Evolutionary conservation across 2,329 filamentous ascomycete species (phyloP).

Genomic region (Pseudodiploospora longispora): DNA sequence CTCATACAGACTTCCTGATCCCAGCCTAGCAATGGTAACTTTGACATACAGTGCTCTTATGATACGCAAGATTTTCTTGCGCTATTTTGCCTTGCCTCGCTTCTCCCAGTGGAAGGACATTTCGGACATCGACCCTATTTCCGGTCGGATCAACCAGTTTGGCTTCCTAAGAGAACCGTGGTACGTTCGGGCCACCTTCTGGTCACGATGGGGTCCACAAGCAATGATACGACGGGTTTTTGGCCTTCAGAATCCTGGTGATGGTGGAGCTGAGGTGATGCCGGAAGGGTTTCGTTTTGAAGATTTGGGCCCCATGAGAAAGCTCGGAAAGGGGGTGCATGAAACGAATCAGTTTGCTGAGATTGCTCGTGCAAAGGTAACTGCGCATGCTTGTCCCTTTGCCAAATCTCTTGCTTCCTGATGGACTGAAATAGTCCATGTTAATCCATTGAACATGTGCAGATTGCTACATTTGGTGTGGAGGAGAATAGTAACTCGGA

Average conservation of each 20-base stretch:
- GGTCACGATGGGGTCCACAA: slow-evolving; percentile 54
- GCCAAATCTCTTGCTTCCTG: background rate
- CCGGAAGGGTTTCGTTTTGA: slow-evolving; percentile 45
- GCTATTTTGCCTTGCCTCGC: slow-evolving; percentile 54
- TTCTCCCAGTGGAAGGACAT: slow-evolving; percentile 30
- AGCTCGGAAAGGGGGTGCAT: slow-evolving; percentile 43
- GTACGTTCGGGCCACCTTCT: slow-evolving; percentile 52
- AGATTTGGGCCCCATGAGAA: slow-evolving; percentile 54
- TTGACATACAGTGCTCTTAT: slow-evolving; percentile 40
- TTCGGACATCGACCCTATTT: slow-evolving; percentile 41
- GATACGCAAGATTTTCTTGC: slow-evolving; percentile 46
- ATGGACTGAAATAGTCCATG: too few species aligned
- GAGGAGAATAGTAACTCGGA: too few species aligned
- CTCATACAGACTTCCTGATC: slow-evolving; percentile 33
- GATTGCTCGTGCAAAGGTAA: slow-evolving; percentile 23
- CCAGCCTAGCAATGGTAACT: slow-evolving; percentile 25
- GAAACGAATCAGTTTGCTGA: slow-evolving; percentile 24
- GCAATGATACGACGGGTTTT: slow-evolving; percentile 38
- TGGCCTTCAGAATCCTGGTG: slow-evolving; percentile 40
- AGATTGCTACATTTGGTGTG: too few species aligned
- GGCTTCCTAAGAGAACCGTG: slow-evolving; percentile 56
- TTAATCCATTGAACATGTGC: too few species aligned
- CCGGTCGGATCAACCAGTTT: slow-evolving; percentile 41
- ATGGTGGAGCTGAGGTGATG: slow-evolving; percentile 28
- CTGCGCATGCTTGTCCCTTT: slow-evolving; percentile 38